Evolutionary conservation across 805 yeast species (phyloP).

Genomic region (Monosporozyma unispora): DNA sequence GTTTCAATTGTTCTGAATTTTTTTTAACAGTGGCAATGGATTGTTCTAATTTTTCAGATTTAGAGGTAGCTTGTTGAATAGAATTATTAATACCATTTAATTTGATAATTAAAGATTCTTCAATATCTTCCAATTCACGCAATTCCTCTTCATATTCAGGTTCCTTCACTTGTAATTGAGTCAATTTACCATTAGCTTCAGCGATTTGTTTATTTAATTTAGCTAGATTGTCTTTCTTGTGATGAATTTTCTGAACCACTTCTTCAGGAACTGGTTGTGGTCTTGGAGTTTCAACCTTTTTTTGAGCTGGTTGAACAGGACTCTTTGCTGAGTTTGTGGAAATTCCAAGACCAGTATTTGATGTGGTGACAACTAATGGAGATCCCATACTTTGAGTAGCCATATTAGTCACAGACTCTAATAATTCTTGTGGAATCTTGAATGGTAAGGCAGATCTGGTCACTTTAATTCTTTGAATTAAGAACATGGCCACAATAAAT

Average conservation of each 20-base stretch:
- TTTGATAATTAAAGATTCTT: slow-evolving; percentile 4
- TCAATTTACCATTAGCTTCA: not conserved
- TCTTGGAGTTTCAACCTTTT: slow-evolving; percentile 27
- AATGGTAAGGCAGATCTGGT: slow-evolving; percentile 37
- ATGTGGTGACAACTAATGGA: not conserved
- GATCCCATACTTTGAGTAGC: not conserved
- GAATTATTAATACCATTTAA: slow-evolving; percentile 1
- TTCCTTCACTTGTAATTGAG: not conserved
- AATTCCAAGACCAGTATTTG: not conserved
- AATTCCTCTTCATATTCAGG: slow-evolving; percentile 1
- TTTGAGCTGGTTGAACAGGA: not conserved
- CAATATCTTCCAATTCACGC: slow-evolving; percentile 1
- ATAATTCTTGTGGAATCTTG: slow-evolving; percentile 25
- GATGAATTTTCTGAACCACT: not conserved
- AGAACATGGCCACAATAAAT: slow-evolving; percentile 85
- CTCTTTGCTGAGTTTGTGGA: not conserved
- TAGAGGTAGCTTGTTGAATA: slow-evolving; percentile 1
- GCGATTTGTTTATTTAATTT: not conserved
- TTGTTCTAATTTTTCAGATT: not conserved
- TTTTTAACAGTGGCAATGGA: slow-evolving; percentile 4
- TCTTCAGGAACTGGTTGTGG: slow-evolving; percentile 7
- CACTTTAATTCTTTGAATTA: slow-evolving; percentile 71
- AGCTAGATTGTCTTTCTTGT: not conserved
- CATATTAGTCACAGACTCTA: slow-evolving; percentile 4
- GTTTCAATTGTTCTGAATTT: slow-evolving; percentile 46